These are phyloP conservation scores for Sophora flavescens DNA, from an alignment of 306 rosid genomes.

Conservation along the genomic window DNA sequence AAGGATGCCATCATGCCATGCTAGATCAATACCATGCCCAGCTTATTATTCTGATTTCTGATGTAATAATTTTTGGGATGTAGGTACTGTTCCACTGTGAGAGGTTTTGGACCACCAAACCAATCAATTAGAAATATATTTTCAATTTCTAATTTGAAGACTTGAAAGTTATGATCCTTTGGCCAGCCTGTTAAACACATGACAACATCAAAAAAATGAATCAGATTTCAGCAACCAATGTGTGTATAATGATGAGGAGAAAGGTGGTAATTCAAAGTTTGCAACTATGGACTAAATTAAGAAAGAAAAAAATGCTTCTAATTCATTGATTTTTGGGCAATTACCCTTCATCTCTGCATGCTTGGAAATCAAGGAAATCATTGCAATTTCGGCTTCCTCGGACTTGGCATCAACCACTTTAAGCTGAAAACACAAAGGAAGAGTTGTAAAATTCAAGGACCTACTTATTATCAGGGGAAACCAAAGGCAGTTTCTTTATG, in stretches of 20 bases:
- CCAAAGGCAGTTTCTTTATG: neutral
- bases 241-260: constrained; percentile 22
- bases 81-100: constrained; percentile 73
- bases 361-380: constrained; percentile 83
- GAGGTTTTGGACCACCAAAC: constrained; percentile 94
- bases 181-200: constrained; percentile 75
- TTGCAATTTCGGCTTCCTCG: constrained; percentile 69
- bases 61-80: constrained; percentile 50
- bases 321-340: constrained; percentile 13
- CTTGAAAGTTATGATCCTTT: constrained; percentile 65
- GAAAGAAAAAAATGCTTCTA: constrained; percentile 32
- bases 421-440: constrained; percentile 62
- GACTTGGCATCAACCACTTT: constrained; percentile 64
- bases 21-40: constrained; percentile 11
- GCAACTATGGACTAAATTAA: neutral
- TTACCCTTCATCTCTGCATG: constrained; percentile 91
- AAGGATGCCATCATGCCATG: neutral
- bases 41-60: neutral
- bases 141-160: constrained; percentile 80
- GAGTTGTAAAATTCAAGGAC: constrained; percentile 28
- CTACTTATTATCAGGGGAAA: neutral
- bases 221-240: constrained; percentile 12
- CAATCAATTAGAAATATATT: constrained; percentile 78
- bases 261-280: constrained; percentile 20
- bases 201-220: neutral